Conservation (phyloP, 2,329 filamentous ascomycete species). For the Trichoderma polysporum region DNA sequence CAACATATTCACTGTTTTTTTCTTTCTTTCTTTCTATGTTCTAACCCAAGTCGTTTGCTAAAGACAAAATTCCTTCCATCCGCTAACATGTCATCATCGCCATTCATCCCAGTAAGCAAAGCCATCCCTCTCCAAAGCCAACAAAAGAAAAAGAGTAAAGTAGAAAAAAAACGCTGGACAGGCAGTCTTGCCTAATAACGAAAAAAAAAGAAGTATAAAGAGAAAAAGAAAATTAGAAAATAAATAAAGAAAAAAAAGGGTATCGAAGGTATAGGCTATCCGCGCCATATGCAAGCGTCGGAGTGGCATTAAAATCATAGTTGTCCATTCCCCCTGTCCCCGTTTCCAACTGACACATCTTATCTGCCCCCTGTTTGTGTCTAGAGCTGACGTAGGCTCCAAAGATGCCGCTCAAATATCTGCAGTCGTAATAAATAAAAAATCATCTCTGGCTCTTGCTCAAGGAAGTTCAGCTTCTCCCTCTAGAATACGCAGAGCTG, state of each 20-base stretch:
- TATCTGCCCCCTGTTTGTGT: neutral
- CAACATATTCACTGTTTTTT: neutral
- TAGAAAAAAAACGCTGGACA: neutral
- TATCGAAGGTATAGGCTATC: constrained; percentile 28
- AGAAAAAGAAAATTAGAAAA: neutral
- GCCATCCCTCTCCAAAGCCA: neutral
- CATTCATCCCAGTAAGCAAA: neutral
- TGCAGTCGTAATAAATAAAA: neutral
- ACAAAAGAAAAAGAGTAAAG: neutral
- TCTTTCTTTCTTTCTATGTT: neutral
- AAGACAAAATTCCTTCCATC: neutral
- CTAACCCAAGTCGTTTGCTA: neutral
- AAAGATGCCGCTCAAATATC: neutral
- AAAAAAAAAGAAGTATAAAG: neutral
- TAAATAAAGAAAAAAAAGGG: constrained; percentile 24
- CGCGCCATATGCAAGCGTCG: neutral
- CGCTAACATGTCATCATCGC: constrained; percentile 1
- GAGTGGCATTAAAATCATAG: constrained; percentile 15
- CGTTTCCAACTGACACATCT: neutral
- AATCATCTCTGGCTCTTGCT: neutral
- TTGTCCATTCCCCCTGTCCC: constrained; percentile 1
- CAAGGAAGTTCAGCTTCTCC: constrained; percentile 43
- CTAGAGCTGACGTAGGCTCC: neutral
- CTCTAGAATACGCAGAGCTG: constrained; percentile 70
- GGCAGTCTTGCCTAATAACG: neutral